A percentile compares a stretch with the other conserved stretches of the same genome.
These are phyloP conservation scores for Tripterygium wilfordii DNA, from an alignment of 177 flowering plant species.

Conservation along the genomic window DNA sequence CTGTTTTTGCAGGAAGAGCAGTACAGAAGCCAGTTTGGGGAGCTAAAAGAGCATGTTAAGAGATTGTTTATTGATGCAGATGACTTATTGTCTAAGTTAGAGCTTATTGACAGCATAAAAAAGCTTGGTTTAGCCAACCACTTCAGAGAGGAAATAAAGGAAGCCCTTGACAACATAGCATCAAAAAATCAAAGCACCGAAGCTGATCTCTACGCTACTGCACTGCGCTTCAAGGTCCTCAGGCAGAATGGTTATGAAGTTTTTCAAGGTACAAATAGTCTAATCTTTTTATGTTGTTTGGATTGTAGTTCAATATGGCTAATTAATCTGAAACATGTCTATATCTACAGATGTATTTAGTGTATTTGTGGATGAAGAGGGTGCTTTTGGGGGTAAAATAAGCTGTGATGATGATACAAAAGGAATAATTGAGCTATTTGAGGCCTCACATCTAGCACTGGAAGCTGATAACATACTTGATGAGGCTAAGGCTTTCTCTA, in stretches of 20 bases:
- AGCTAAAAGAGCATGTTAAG: slow-evolving; percentile 21
- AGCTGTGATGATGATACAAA: neutral
- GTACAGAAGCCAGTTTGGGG: slow-evolving; percentile 11
- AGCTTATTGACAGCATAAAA: slow-evolving; percentile 31
- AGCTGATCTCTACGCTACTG: slow-evolving; percentile 17
- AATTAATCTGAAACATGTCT: too few species aligned
- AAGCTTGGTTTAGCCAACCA: slow-evolving; percentile 32
- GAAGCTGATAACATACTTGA: slow-evolving; percentile 23
- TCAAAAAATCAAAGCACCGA: neutral
- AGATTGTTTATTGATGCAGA: slow-evolving; percentile 13
- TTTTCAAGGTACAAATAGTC: slow-evolving; percentile 44
- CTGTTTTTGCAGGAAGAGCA: slow-evolving; percentile 24
- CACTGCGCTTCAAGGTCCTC: slow-evolving; percentile 39
- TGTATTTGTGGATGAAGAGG: slow-evolving; percentile 8
- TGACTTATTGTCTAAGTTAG: slow-evolving; percentile 18
- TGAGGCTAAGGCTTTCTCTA: slow-evolving; percentile 12
- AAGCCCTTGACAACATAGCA: slow-evolving; percentile 14
- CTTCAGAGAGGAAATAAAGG: slow-evolving; percentile 32
- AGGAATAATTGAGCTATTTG: slow-evolving; percentile 18
- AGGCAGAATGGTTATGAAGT: slow-evolving; percentile 32
- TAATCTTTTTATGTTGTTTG: too few species aligned
- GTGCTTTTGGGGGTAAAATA: neutral
- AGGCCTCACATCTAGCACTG: slow-evolving; percentile 19
- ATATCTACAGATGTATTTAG: slow-evolving; percentile 16
- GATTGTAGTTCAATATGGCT: too few species aligned